Percentiles rank a stretch among this genome's conserved stretches.
These are phyloP conservation scores for Pseudonitzschia delicatissima DNA, from an alignment of 108 stramenopile genomes.

Conservation along the genomic window DNA sequence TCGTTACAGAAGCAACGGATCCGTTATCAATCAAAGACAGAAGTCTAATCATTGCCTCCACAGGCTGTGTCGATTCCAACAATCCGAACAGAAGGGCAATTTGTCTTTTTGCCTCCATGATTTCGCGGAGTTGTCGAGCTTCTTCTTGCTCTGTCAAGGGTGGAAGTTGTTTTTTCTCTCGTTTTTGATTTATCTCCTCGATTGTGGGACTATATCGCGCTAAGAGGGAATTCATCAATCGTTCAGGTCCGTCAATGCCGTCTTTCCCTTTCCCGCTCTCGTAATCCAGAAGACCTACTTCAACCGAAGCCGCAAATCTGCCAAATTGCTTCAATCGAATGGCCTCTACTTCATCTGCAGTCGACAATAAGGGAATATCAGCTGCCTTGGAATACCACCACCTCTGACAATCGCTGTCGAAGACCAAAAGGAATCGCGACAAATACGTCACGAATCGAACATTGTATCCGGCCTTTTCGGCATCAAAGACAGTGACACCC, in stretches of 20 bases:
- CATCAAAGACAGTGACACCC: constrained; percentile 74
- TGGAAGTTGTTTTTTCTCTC: constrained; percentile 23
- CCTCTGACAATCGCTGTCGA: constrained; percentile 72
- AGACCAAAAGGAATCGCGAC: constrained; percentile 66
- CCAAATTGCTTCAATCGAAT: constrained; percentile 71
- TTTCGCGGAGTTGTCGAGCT: constrained; percentile 37
- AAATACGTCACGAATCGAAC: constrained; percentile 79
- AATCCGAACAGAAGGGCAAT: constrained; percentile 79
- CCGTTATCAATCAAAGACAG: constrained; percentile 79
- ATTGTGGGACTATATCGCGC: constrained; percentile 44
- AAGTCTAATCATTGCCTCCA: constrained; percentile 59
- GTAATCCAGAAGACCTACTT: constrained; percentile 78
- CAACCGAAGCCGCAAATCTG: constrained; percentile 73
- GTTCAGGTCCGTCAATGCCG: constrained; percentile 43
- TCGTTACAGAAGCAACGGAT: constrained; percentile 43
- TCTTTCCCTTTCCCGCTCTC: constrained; percentile 7
- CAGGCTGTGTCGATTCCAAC: constrained; percentile 68
- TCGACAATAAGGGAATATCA: constrained; percentile 54
- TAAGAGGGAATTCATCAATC: constrained; percentile 45
- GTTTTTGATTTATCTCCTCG: constrained; percentile 16
- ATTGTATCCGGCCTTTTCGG: constrained; percentile 74
- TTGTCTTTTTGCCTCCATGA: constrained; percentile 77
- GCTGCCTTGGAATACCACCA: constrained; percentile 74
- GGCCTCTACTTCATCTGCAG: constrained; percentile 47
- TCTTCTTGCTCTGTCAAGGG: constrained; percentile 23